Percentiles rank a stretch among this genome's conserved stretches.
These are phyloP conservation scores for Paulownia fortunei DNA, from an alignment of 257 asterid genomes.

Conservation along the genomic window DNA sequence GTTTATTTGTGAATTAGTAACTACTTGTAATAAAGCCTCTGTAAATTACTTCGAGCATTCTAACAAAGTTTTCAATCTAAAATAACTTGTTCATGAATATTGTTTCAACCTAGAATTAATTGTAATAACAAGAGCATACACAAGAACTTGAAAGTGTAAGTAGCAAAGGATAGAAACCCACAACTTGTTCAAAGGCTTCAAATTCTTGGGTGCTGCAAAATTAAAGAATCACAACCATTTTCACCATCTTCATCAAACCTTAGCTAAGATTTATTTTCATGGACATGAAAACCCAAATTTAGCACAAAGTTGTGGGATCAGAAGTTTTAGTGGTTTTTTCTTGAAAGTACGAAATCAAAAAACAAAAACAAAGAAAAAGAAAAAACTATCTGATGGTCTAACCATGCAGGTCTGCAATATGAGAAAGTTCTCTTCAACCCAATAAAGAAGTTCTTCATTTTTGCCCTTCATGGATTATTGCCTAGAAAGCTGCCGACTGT, in stretches of 20 bases:
- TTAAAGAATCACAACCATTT: too few relatives aligned
- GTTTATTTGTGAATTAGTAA: too few relatives aligned
- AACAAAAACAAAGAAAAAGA: background rate
- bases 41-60: too few relatives aligned
- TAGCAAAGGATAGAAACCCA: too few relatives aligned
- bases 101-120: too few relatives aligned
- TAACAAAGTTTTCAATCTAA: too few relatives aligned
- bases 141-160: too few relatives aligned
- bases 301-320: background rate
- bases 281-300: background rate
- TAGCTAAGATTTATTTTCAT: background rate
- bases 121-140: too few relatives aligned
- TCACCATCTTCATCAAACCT: background rate
- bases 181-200: too few relatives aligned
- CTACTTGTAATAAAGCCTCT: too few relatives aligned
- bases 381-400: conserved; percentile 24
- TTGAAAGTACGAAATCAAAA: background rate
- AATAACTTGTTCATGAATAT: too few relatives aligned
- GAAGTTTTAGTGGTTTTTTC: background rate
- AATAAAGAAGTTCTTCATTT: conserved; percentile 7
- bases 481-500: background rate
- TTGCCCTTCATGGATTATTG: conserved; percentile 13
- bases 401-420: conserved; percentile 17
- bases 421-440: conserved; percentile 3
- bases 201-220: too few relatives aligned